Evolutionary conservation across 1,284 basidiomycete species (phyloP), one percentile per base, ranked within the genome.

Genomic region (Malassezia japonica): DNA sequence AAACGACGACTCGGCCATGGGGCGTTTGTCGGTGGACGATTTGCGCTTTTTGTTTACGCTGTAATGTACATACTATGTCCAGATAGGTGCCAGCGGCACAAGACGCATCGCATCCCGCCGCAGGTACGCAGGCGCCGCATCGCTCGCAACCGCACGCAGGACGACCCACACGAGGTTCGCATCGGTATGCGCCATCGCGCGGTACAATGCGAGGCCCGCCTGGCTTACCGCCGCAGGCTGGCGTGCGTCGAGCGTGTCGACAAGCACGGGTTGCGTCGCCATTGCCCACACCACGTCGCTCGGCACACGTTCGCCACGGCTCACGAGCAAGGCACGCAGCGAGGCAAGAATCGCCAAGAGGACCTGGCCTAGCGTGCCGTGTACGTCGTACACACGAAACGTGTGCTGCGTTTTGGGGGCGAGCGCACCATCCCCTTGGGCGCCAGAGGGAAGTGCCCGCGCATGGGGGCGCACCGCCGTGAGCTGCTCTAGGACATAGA

Each of bases 1-100:
- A 50, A 63, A 70, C 28, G 70, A 72, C 52, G 70, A 72, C 36
- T 44, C 57, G 3, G 70, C 70, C 6, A 72, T 71, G 69, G 65
- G 65, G n/a, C 60, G 70, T 4, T 56, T 72, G 16, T 66, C 60
- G 41, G 70, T 72, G 20, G 57, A 60, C 9, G 70, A 72, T 46
- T 54, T 72, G 29, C 65, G 61, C 25, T 72, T 69, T 52, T 40
- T 72, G 20, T 72, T 72, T 47, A 62, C 61, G 38, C 55, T 67
- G 34, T 69, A 50, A 60, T 43, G 24, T 23, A 35, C 36, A 24
- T n/a, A 24, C n/a, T 29, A 41, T 6, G 5, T 18, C 43, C 43
- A 45, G 23, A 45, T 13, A 9, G 31, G 6, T 3, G 32, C 43
- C 6, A 45, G 20, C 16, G 23, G 23, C 24, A 29, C 27, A 16